Evolutionary conservation across 1,284 basidiomycete genomes (phyloP), one percentile per base, ranked within the genome.

Genomic region (Trichosporon sp.): DNA sequence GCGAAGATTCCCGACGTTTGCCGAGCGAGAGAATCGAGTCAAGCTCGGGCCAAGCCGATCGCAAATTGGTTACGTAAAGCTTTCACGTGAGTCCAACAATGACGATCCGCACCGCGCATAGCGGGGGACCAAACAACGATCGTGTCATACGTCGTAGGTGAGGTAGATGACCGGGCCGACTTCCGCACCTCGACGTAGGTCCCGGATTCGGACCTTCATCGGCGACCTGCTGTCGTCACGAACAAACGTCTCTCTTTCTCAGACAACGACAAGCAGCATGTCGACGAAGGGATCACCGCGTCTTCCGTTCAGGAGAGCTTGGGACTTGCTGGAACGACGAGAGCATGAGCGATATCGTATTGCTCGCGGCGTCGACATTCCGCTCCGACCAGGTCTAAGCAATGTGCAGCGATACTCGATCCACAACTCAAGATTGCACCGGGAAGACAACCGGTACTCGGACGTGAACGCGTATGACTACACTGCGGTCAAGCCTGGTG

Each of bases 391-490:
- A 56, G 5, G 67, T 70, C 25, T 74, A 72, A 13, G 23, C 49
- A n/a, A 54, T n/a, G 49, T 54, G 25, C 49, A 54, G 49, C 49
- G 49, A 9, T 66, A 23, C 60, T 61, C 21, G 56, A 74, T 29
- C 4, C 33, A 27, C 31, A 33, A 32, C 33, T 29, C 60, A 23
- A 49, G 19, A 29, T 23, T 10, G n/a, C 54, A 63, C 59, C 46
- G 62, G 33, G 33, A 14, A 0, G 59, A 61, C 29, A 79, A 79
- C 63, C 70, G 78, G 19, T 79, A 79, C 63, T 65, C 67, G 29
- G 73, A 79, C 58, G 72, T 79, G 19, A 61, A 73, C 14, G 72
- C 78, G 2, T 79, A 79, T 59, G 78, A 79, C 67, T 69, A 76
- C 37, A 74, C 75, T 1, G 69, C 71, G 9, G 74, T 78, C 4